Evolutionary conservation across 257 asterid genomes (phyloP).

Genomic region (Gentiana straminea): DNA sequence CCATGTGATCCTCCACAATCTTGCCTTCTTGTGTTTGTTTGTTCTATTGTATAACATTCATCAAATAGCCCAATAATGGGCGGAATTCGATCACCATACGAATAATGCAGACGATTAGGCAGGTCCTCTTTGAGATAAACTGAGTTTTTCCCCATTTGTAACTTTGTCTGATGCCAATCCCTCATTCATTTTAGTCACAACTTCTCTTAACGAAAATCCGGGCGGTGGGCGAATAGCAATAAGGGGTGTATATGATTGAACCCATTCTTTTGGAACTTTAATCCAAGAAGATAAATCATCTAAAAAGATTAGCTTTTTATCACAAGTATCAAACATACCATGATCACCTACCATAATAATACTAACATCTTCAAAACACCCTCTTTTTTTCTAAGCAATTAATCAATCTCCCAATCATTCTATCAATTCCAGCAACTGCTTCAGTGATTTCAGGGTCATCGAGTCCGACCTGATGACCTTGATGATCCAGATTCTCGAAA

Average conservation of each 20-base stretch:
- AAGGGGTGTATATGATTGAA: too few relatives aligned
- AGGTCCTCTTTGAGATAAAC: too few relatives aligned
- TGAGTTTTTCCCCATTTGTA: too few relatives aligned
- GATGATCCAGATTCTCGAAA: conserved; percentile 70
- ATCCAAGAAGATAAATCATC: too few relatives aligned
- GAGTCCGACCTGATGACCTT: conserved; percentile 66
- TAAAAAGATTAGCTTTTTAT: too few relatives aligned
- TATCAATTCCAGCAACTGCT: conserved; percentile 39
- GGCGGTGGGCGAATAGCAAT: too few relatives aligned
- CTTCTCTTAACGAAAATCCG: too few relatives aligned
- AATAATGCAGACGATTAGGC: conserved; percentile 54
- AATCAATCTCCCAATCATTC: conserved; percentile 45
- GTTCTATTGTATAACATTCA: conserved; percentile 59
- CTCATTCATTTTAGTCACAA: too few relatives aligned
- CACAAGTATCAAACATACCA: too few relatives aligned
- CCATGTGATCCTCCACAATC: conserved; percentile 89
- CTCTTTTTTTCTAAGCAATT: conserved; percentile 45
- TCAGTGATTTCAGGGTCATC: conserved; percentile 52
- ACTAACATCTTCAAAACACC: conserved; percentile 54
- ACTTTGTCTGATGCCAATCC: too few relatives aligned
- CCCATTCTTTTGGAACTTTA: too few relatives aligned
- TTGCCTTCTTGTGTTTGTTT: conserved; percentile 23
- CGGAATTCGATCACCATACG: conserved; percentile 44
- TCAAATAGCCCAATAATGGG: conserved; percentile 49
- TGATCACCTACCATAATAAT: conserved; percentile 62